phyloP scores from a whole-genome alignment of 306 rosid species.

The Arachis hypogaea region DNA sequence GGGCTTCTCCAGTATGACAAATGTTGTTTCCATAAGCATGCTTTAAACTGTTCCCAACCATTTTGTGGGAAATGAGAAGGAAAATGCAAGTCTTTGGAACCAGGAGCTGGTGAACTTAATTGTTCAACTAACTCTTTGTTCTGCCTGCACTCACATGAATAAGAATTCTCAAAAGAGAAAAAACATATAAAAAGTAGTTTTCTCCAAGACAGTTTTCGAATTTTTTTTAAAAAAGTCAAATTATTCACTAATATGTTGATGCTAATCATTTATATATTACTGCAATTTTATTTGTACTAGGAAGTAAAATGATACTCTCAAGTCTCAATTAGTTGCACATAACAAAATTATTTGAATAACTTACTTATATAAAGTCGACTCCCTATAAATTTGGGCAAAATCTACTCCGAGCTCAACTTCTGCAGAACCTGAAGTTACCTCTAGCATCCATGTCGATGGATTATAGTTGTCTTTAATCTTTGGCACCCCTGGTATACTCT shows the following conservation, averaged over 20 bases:
- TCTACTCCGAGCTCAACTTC: slow-evolving; percentile 63
- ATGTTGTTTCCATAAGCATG: slow-evolving; percentile 71
- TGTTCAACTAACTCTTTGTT: slow-evolving; percentile 56
- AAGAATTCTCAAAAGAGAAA: not conserved
- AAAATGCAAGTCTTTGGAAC: slow-evolving; percentile 59
- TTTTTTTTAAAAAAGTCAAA: not conserved
- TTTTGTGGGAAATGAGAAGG: slow-evolving; percentile 54
- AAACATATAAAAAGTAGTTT: too few species aligned
- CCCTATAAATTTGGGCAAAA: slow-evolving; percentile 60
- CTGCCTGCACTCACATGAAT: slow-evolving; percentile 46
- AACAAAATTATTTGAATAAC: slow-evolving; percentile 26
- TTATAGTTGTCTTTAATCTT: slow-evolving; percentile 66
- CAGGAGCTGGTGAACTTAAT: slow-evolving; percentile 56
- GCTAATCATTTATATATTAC: not conserved
- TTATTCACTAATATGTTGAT: not conserved
- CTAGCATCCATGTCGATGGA: slow-evolving; percentile 82
- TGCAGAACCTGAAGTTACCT: slow-evolving; percentile 56
- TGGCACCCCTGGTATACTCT: slow-evolving; percentile 69
- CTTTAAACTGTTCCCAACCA: slow-evolving; percentile 66
- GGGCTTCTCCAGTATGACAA: slow-evolving; percentile 83
- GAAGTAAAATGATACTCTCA: not conserved
- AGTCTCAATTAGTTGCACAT: not conserved
- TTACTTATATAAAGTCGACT: slow-evolving; percentile 59
- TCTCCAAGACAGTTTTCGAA: too few species aligned
- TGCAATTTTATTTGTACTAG: not conserved